Evolutionary conservation across 805 yeast genomes (phyloP), one percentile per base, ranked within the genome.

Genomic region (Schizosaccharomyces cryophilus): DNA sequence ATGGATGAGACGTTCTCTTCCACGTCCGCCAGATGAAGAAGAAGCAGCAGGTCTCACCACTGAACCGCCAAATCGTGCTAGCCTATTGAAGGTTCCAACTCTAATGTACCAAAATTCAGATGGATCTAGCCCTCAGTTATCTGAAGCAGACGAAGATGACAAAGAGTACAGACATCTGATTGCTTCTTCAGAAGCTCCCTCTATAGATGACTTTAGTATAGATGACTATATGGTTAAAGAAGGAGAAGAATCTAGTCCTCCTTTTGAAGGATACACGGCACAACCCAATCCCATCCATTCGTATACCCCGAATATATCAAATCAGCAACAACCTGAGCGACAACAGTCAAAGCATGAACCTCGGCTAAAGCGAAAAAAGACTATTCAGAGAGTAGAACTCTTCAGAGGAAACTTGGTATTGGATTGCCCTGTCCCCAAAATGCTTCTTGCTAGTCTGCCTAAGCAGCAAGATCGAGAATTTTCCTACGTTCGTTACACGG

Each of bases 401-500:
- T 51, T 51, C 15, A 31, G 31, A 61, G 94, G 96, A 66, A 81
- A 90, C 67, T 78, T 93, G 69, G 87, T 89, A 13, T 76, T 93
- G 61, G 96, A 93, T 69, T 90, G 94, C 67, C 95, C 97, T 3
- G 84, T 93, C 59, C 97, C 99, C 15, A 82, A 88, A 29, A 93
- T 89, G 64, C 76, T 93, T 62, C 80, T 83, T 66, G 82, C 85
- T 64, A 89, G 88, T 65, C 73, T 94, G 61, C 95, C 96, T 4
- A 77, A 87, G 66, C 80, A 93, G 59, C 95, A 87, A 65, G 83
- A 84, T 64, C 95, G 93, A 62, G 99, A 93, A 71, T 93, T 87
- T 70, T 83, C 93, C 17, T 87, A 87, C 72, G 89, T 93, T 96
- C 82, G 96, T 65, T 93, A 93, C 71, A 87, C 97, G 0, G 99